Evolutionary conservation across 306 rosid species (phyloP).

Genomic region (Erythrophleum fordii): DNA sequence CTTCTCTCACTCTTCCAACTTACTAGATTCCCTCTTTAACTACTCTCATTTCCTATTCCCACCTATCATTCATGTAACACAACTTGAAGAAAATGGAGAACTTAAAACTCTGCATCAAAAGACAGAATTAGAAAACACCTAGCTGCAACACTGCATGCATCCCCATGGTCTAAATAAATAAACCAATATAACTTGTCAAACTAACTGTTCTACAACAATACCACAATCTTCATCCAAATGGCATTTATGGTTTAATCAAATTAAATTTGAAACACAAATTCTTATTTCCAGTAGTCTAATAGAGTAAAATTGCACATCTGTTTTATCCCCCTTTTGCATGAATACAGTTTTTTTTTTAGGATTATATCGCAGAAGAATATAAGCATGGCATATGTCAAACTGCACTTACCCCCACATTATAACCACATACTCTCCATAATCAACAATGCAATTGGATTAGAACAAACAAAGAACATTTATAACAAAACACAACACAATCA

Average conservation of each 20-base stretch:
- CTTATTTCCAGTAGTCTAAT: not conserved
- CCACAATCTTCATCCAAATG: not conserved
- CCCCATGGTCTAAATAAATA: not conserved
- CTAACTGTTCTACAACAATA: too few species aligned
- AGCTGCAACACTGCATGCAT: not conserved
- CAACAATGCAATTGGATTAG: not conserved
- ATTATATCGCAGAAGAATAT: not conserved
- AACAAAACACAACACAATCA: not conserved
- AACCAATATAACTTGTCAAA: not conserved
- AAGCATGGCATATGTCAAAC: not conserved
- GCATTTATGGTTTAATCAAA: not conserved
- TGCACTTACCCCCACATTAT: not conserved
- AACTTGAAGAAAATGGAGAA: too few species aligned
- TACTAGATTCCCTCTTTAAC: too few species aligned
- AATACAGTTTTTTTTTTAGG: not conserved
- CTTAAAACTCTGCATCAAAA: not conserved
- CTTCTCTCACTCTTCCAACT: too few species aligned
- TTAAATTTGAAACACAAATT: not conserved
- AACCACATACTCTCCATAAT: not conserved
- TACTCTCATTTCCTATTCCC: too few species aligned
- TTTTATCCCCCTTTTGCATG: too few species aligned
- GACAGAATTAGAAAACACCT: not conserved
- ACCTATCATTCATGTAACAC: too few species aligned
- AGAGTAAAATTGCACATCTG: too few species aligned
- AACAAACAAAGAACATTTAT: not conserved